Evolutionary conservation across 768 basidiomycete species (phyloP).

Genomic region (Tricholoma sp.): DNA sequence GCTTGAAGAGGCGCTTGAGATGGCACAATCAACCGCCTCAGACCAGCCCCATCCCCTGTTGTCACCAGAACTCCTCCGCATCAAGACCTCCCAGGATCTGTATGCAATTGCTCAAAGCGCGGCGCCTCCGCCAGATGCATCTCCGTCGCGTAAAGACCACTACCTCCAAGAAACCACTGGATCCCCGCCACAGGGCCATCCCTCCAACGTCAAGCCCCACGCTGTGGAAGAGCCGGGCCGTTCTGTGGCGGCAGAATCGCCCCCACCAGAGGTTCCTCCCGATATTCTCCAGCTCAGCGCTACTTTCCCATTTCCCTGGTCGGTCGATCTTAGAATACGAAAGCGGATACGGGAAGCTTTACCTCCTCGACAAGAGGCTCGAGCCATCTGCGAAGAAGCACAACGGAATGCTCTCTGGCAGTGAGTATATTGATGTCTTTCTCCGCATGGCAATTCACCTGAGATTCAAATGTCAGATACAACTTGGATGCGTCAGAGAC

Average conservation of each 20-base stretch:
- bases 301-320: conserved; percentile 68
- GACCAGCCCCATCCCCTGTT: conserved; percentile 50
- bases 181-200: neutral
- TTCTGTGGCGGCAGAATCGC: conserved; percentile 11
- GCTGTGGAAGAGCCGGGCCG: neutral
- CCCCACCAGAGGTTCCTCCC: conserved; percentile 36
- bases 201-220: conserved; percentile 4
- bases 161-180: neutral
- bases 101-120: conserved; percentile 32
- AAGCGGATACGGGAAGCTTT: conserved; percentile 59
- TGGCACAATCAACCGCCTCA: conserved; percentile 35
- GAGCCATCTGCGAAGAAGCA: conserved; percentile 57
- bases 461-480: conserved; percentile 35
- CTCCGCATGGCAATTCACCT: conserved; percentile 9
- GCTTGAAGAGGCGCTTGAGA: conserved; percentile 54
- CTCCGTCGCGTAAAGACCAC: conserved; percentile 1
- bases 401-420: conserved; percentile 69
- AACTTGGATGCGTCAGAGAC: conserved; percentile 68
- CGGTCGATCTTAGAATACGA: conserved; percentile 56
- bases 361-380: conserved; percentile 54
- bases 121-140: neutral
- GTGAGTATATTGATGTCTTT: conserved; percentile 34
- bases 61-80: conserved; percentile 49
- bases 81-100: conserved; percentile 66
- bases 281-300: conserved; percentile 56